Conservation (phyloP, 192 early-diverging fungal genomes). For the Coemansia reversa region DNA sequence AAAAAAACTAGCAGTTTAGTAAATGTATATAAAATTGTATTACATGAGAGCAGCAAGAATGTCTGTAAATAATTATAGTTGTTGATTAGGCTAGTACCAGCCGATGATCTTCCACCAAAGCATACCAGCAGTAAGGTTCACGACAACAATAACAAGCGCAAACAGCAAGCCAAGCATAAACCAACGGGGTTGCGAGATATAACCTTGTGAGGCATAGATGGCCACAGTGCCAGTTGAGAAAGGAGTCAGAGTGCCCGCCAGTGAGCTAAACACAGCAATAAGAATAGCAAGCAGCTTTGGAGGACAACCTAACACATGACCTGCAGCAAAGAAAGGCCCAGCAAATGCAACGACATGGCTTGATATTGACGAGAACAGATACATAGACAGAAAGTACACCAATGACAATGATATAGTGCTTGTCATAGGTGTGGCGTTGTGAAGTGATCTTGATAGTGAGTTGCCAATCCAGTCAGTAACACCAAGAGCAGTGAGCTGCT, state of each 20-base stretch:
- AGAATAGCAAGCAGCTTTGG: conserved; percentile 58
- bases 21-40: no score
- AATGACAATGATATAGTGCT: conserved; percentile 52
- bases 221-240: conserved; percentile 58
- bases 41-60: no score
- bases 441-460: conserved; percentile 49
- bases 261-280: conserved; percentile 63
- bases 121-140: conserved; percentile 65
- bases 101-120: conserved; percentile 71
- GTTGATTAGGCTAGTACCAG: conserved; percentile 44
- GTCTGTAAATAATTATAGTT: no score
- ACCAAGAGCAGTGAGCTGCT: conserved; percentile 71
- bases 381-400: conserved; percentile 70
- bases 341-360: conserved; percentile 71
- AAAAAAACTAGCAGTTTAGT: no score
- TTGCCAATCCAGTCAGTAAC: conserved; percentile 65
- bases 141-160: conserved; percentile 53
- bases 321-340: conserved; percentile 73
- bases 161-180: conserved; percentile 59
- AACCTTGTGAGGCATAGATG: conserved; percentile 63
- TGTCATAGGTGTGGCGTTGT: conserved; percentile 39
- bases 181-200: conserved; percentile 61
- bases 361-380: conserved; percentile 72
- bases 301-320: conserved; percentile 58
- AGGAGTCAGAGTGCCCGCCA: conserved; percentile 60